These are phyloP conservation scores for Aspergillus sp. DNA, from an alignment of 2,329 filamentous ascomycete genomes.

Conservation along the genomic window DNA sequence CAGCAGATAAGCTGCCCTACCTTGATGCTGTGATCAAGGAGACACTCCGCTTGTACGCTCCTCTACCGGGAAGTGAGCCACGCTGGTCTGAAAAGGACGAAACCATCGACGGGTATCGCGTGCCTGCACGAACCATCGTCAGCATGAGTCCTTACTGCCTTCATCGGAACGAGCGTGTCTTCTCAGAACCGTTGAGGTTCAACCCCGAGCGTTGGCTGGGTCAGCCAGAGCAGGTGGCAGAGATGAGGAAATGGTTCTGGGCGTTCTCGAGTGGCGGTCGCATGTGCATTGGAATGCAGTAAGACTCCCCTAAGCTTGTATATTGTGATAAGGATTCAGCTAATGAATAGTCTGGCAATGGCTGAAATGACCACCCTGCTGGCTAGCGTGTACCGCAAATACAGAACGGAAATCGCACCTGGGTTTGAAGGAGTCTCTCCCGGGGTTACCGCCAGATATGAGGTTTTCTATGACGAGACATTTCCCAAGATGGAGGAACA, in stretches of 20 bases:
- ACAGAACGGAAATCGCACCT: conserved; percentile 34
- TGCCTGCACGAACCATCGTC: conserved; percentile 34
- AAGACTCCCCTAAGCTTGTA: no score
- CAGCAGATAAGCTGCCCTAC: conserved; percentile 42
- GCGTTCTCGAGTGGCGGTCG: conserved; percentile 40
- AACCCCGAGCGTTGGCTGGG: conserved; percentile 34
- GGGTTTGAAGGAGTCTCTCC: conserved; percentile 20
- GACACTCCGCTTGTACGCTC: conserved; percentile 49
- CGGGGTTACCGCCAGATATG: conserved; percentile 30
- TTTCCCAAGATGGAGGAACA: conserved; percentile 7
- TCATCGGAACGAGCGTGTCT: conserved; percentile 33
- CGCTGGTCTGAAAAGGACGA: conserved; percentile 32
- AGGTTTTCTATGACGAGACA: conserved; percentile 29
- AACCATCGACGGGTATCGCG: conserved; percentile 33
- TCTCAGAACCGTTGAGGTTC: conserved; percentile 26
- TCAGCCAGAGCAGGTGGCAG: conserved; percentile 11
- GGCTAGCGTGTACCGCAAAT: conserved; percentile 46
- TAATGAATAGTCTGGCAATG: conserved; percentile 44
- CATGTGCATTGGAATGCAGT: conserved; percentile 43
- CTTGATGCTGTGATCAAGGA: conserved; percentile 53
- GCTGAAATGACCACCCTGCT: conserved; percentile 51
- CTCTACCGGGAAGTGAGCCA: conserved; percentile 51
- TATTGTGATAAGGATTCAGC: no score
- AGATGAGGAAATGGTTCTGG: conserved; percentile 40
- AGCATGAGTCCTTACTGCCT: conserved; percentile 32